phyloP scores from a whole-genome alignment of 805 yeast species.

The Jamesozyma piceae region DNA sequence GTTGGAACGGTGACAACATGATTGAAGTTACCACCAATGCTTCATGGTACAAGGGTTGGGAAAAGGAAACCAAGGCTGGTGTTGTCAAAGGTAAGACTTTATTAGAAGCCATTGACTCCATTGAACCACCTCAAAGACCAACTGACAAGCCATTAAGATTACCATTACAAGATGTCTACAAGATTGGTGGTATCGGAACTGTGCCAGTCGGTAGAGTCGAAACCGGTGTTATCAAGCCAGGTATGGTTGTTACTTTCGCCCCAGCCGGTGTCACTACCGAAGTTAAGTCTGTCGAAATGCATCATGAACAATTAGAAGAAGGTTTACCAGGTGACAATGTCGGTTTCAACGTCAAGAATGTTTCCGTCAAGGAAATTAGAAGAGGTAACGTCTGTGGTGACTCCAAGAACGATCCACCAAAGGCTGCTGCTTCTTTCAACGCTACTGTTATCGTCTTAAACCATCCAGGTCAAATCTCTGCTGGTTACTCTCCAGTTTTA shows the following conservation, averaged over 20 bases:
- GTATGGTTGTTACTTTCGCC: slow-evolving; percentile 82
- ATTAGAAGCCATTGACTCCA: slow-evolving; percentile 75
- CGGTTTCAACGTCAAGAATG: slow-evolving; percentile 86
- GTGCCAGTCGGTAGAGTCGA: slow-evolving; percentile 93
- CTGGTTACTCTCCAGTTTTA: slow-evolving; percentile 86
- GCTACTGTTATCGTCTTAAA: slow-evolving; percentile 81
- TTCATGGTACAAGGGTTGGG: slow-evolving; percentile 86
- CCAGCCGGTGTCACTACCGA: slow-evolving; percentile 80
- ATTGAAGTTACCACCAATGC: slow-evolving; percentile 73
- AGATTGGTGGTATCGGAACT: slow-evolving; percentile 87
- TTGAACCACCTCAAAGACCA: slow-evolving; percentile 75
- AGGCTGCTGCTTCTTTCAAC: slow-evolving; percentile 69
- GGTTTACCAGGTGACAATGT: slow-evolving; percentile 90
- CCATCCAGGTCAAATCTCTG: slow-evolving; percentile 87
- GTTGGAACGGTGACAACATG: slow-evolving; percentile 93
- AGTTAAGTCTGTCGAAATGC: slow-evolving; percentile 1
- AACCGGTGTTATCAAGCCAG: slow-evolving; percentile 86
- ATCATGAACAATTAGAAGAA: slow-evolving; percentile 69
- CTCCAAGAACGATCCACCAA: slow-evolving; percentile 83
- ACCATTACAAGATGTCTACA: slow-evolving; percentile 86
- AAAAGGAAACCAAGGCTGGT: slow-evolving; percentile 67
- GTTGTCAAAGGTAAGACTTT: slow-evolving; percentile 69
- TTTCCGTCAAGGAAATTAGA: slow-evolving; percentile 79
- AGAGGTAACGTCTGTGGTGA: slow-evolving; percentile 92
- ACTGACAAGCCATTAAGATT: slow-evolving; percentile 81